Base-by-base conservation (phyloP, 2,329 filamentous ascomycete genomes). In the Cytospora paraplurivora region DNA sequence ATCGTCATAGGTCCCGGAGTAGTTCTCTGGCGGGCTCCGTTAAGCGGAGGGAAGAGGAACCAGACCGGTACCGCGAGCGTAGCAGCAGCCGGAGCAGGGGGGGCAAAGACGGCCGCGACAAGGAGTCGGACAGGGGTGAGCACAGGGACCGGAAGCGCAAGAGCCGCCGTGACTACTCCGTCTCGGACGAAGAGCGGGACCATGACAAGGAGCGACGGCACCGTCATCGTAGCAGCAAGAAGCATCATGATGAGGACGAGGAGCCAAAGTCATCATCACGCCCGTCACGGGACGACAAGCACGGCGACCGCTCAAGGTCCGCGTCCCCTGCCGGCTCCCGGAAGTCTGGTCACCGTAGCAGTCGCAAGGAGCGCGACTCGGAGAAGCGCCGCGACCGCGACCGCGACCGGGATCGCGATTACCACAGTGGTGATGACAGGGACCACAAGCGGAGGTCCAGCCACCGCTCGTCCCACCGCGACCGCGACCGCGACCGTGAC, bases 1-100 rank as follows among this genome's bases (percentile, higher is more conserved):
- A 76, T 47, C 73, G 69, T 50, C 71, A 69, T 51, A 74, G 73
- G 60, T 81, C 82, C 38, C 76, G 79, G 72, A 83, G 81, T 78
- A 82, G 76, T 75, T 82, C 82, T 69, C 73, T 71, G 56, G 75
- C 74, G 67, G 72, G 76, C 57, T 49, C 53, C 15, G 65, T 55
- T 34, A 71, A 60, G 54, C 65, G 58, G 27, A 63, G 61, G 21
- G 73, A 56, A 54, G 65, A 63, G 55, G 67, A 66, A 27, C 62
- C 66, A 32, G 69, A 71, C 21, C 67, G 64, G 32, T 69, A 72
- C 8, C 66, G 69, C 8, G 71, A 71, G 19, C 67, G 66, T 15
- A 67, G 62, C 53, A 67, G 67, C 33, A 72, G 75, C 17, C 65
- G 72, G 33, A 62, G 62, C 47, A 56, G 67, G 68, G 8, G 54